phyloP scores from a whole-genome alignment of 2,329 filamentous ascomycete genomes.

The Clarireedia monteithiana region DNA sequence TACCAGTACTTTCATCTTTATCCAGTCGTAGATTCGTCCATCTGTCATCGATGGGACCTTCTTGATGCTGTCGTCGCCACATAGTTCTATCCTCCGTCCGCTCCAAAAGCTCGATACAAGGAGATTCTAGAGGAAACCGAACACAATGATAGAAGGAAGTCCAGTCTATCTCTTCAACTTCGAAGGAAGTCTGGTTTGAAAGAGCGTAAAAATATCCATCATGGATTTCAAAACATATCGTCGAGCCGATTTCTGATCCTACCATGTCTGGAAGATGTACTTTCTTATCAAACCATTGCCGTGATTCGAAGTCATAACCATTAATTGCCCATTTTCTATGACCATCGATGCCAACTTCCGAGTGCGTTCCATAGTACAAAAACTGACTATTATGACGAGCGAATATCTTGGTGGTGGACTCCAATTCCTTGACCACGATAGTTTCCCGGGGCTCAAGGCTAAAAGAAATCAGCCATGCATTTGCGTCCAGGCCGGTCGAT shows the following conservation, averaged over 20 bases:
- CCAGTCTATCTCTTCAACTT: constrained; percentile 57
- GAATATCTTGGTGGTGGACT: constrained; percentile 50
- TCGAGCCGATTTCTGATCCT: constrained; percentile 57
- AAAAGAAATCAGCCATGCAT: constrained; percentile 47
- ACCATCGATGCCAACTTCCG: constrained; percentile 43
- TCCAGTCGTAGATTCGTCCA: constrained; percentile 62
- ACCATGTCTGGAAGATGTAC: constrained; percentile 50
- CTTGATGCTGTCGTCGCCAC: constrained; percentile 59
- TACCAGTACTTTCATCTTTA: constrained; percentile 49
- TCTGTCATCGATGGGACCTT: constrained; percentile 66
- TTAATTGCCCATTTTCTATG: constrained; percentile 56
- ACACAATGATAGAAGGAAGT: constrained; percentile 63
- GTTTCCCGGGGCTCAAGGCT: constrained; percentile 35
- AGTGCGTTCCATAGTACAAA: constrained; percentile 61
- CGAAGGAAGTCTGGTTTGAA: constrained; percentile 55
- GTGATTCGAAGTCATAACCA: constrained; percentile 39
- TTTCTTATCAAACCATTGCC: constrained; percentile 35
- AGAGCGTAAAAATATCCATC: constrained; percentile 60
- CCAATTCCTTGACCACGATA: constrained; percentile 35
- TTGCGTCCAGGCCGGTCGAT: constrained; percentile 31
- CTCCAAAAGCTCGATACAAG: constrained; percentile 34
- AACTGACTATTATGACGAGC: constrained; percentile 55
- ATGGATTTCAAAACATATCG: constrained; percentile 65
- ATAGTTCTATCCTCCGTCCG: constrained; percentile 39
- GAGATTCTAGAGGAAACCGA: constrained; percentile 48